Percentiles rank a stretch among this genome's conserved stretches.
phyloP scores from a whole-genome alignment of 2,329 filamentous ascomycete genomes.

The Colletotrichum abscissum region DNA sequence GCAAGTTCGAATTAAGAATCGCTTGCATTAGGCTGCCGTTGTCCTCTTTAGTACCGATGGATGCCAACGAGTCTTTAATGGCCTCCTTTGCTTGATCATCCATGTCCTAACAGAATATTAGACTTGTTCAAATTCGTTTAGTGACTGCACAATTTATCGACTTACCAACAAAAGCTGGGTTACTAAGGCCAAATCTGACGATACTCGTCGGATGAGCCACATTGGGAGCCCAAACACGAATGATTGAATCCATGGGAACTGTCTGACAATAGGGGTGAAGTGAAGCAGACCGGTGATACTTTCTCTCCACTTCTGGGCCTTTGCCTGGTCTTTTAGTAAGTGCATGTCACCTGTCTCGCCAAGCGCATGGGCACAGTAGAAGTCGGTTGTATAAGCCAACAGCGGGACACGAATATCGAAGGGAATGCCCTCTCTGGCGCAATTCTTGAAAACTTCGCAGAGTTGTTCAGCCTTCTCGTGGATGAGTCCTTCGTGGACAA shows the following conservation, averaged over 20 bases:
- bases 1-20: slow-evolving; percentile 44
- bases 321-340: neutral
- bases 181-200: neutral
- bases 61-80: neutral
- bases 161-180: neutral
- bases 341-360: neutral
- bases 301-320: neutral
- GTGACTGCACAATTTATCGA: neutral
- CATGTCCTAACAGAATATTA: too few species aligned
- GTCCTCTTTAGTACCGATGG: too few species aligned
- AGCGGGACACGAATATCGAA: neutral
- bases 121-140: too few species aligned
- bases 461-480: neutral
- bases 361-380: neutral
- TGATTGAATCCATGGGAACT: neutral
- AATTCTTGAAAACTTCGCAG: neutral
- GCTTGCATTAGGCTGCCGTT: slow-evolving; percentile 34
- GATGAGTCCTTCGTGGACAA: slow-evolving; percentile 27
- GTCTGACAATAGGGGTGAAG: neutral
- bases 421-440: neutral
- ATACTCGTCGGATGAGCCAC: neutral
- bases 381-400: neutral
- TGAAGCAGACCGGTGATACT: neutral
- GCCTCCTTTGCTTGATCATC: too few species aligned
- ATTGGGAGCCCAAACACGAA: neutral